Evolutionary conservation across 306 rosid species (phyloP), one percentile per base, ranked within the genome.

Genomic region (Parietaria judaica): DNA sequence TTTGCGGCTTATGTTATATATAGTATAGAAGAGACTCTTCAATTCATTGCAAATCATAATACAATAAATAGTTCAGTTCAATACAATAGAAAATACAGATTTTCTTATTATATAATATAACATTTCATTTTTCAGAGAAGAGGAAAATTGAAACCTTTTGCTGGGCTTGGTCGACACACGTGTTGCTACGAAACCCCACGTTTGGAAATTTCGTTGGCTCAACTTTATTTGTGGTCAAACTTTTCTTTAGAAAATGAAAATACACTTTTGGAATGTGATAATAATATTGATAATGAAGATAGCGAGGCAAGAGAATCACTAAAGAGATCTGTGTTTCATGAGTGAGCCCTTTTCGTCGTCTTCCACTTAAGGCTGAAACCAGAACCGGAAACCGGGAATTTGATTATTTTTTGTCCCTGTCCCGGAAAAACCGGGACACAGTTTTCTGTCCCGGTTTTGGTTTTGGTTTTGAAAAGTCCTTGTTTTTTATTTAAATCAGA

Each of bases 281-380:
- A 50, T 3, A 23, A 2, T 15, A 1, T 0, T n/a, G 7, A 4
- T 5, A 5, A 36, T 36, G 6, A 36, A n/a, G 37, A 11, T 5
- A 36, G 6, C 5, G 3, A 56, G 11, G 17, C 45, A 36, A 36
- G 16, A 56, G 37, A 56, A 56, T 56, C 61, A 14, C 3, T 37
- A 15, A 35, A 35, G 31, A 36, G 61, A 56, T 56, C 11, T 36
- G 15, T 34, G 7, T 14, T n/a, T 17, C 11, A 37, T 36, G 23
- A 36, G 61, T 6, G 61, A 14, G 48, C 17, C 61, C 15, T 37
- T 36, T 38, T 57, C 48, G 36, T 57, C 38, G 61, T n/a, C n/a
- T 46, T 46, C 61, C 61, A 6, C 61, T 57, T 36, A n/a, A n/a
- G n/a, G n/a, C n/a, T n/a, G n/a, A n/a, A n/a, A n/a, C n/a, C n/a